Evolutionary conservation across 768 basidiomycete species (phyloP), one percentile per base, ranked within the genome.

Genomic region (Phylloporus rhodoxanthus): DNA sequence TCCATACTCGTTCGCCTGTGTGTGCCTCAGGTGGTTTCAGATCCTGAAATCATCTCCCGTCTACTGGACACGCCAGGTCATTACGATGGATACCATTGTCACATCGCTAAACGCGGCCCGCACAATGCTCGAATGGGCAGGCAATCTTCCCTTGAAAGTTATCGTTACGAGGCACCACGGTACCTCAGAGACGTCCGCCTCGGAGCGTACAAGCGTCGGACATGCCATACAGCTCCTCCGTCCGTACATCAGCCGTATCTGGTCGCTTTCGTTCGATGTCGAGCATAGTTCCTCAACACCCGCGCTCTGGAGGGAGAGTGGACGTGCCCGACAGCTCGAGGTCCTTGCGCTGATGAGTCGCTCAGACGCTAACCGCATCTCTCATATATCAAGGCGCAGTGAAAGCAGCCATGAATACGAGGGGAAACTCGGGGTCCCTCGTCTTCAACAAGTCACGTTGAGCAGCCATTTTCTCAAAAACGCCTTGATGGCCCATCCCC

Each of bases 231-330:
- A 36, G 5, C n/a, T 55, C 15, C 43, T 55, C 15, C 53, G 39
- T 25, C 47, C 54, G 19, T 15, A 34, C 21, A 25, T 56, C 8
- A 0, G 5, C 21, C 36, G 17, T 11, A 46, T 46, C 30, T 43
- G 54, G 54, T 56, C 54, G 2, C 43, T 56, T n/a, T 39, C 48
- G 14, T 56, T 55, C 26, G 19, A 43, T 20, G 41, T 51, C 11
- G 30, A 43, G 9, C 34, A 56, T 23, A 42, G 28, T 36, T 46
- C 21, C 10, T 47, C 45, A 2, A 34, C 51, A 39, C 41, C 44
- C 4, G 19, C 52, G 2, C 47, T 55, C 19, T 55, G 53, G 54
- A 45, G 40, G 19, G 51, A 55, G 47, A 21, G 29, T 11, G 46
- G 46, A 15, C 21, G 33, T 19, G 46, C 52, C 14, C 38, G 1